phyloP scores from a whole-genome alignment of 2,329 filamentous ascomycete species.

The Plectosphaerella plurivora region DNA sequence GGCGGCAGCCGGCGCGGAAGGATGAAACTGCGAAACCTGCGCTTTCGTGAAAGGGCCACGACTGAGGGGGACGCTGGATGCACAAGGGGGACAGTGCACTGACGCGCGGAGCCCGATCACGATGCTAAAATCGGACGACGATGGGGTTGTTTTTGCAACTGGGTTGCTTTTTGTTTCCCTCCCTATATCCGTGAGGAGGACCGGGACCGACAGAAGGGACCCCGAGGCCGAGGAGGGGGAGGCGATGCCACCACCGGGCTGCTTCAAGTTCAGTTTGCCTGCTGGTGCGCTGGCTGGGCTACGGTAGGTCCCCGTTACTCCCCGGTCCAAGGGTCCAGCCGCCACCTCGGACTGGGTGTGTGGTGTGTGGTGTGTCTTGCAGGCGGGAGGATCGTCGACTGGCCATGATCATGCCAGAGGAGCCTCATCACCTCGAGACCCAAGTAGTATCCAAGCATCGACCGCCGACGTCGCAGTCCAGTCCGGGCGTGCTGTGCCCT shows the following conservation, averaged over 20 bases:
- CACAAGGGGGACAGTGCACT: neutral
- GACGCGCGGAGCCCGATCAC: neutral
- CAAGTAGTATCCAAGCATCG: too few species aligned
- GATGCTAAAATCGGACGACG: neutral
- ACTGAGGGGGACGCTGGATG: neutral
- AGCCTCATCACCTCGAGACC: too few species aligned
- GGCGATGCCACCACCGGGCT: neutral
- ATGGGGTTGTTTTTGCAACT: neutral
- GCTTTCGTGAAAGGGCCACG: neutral
- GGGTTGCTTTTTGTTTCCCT: neutral
- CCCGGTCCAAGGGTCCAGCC: too few species aligned
- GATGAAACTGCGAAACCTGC: constrained; percentile 3
- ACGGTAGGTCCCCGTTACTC: too few species aligned
- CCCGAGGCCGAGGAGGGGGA: too few species aligned
- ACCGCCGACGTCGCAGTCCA: too few species aligned
- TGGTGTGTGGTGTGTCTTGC: neutral
- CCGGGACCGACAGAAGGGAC: too few species aligned
- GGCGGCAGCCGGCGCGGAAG: constrained; percentile 3
- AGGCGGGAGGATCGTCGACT: neutral
- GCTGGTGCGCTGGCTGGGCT: too few species aligned
- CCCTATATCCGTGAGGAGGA: too few species aligned
- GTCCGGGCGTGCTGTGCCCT: too few species aligned
- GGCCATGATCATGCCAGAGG: neutral
- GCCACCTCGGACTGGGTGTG: neutral
- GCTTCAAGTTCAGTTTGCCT: neutral